These are phyloP conservation scores for Nowakowskiella sp. DNA, from an alignment of 192 early-diverging fungal species.

Conservation along the genomic window DNA sequence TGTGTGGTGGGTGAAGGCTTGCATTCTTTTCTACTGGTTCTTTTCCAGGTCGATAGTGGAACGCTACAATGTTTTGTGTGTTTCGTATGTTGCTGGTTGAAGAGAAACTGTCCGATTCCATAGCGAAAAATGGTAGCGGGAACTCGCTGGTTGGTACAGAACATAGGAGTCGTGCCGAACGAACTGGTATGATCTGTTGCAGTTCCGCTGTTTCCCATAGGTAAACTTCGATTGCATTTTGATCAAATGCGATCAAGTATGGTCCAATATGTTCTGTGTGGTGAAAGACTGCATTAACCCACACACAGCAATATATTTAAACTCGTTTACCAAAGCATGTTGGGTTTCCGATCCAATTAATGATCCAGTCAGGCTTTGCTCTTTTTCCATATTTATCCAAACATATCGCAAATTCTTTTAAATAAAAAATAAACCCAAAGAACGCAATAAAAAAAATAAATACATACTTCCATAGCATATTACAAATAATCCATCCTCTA, in stretches of 20 bases:
- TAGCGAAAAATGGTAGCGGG: no score
- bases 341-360: conserved; percentile 83
- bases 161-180: no score
- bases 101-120: no score
- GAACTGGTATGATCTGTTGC: conserved; percentile 59
- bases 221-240: conserved; percentile 83
- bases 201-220: conserved; percentile 66
- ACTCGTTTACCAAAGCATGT: conserved; percentile 53
- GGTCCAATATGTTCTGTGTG: conserved; percentile 58
- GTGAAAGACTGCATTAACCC: not conserved
- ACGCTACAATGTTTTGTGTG: no score
- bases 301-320: conserved; percentile 4
- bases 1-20: no score
- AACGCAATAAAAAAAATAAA: not conserved
- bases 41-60: no score
- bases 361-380: conserved; percentile 64
- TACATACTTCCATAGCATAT: conserved; percentile 85
- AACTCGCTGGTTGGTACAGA: no score
- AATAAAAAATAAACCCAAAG: conserved; percentile 2
- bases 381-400: conserved; percentile 80
- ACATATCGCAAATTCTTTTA: conserved; percentile 81
- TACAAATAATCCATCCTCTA: conserved; percentile 68
- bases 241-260: conserved; percentile 86
- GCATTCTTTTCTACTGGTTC: no score
- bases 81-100: no score